Evolutionary conservation across 2,329 filamentous ascomycete species (phyloP).

Genomic region (Fusarium mexicanum): DNA sequence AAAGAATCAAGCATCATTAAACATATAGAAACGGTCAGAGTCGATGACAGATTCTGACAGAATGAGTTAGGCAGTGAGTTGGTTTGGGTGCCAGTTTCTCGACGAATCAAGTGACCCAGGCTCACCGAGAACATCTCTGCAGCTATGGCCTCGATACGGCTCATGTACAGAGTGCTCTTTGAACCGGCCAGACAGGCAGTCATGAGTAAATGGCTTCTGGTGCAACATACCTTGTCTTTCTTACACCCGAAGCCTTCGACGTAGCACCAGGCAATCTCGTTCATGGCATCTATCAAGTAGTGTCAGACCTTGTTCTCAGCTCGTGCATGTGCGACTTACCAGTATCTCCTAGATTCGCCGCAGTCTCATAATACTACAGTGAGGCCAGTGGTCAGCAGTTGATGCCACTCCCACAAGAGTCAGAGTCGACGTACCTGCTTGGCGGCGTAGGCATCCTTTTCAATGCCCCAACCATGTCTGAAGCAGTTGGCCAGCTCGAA

Average conservation of each 20-base stretch:
- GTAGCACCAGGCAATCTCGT: constrained; percentile 96
- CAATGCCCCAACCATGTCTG: constrained; percentile 92
- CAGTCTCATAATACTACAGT: constrained; percentile 91
- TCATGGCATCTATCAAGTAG: constrained; percentile 81
- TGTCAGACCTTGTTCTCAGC: constrained; percentile 12
- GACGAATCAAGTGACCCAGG: constrained; percentile 25
- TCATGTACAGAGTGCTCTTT: constrained; percentile 13
- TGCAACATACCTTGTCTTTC: constrained; percentile 90
- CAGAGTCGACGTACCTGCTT: constrained; percentile 62
- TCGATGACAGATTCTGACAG: not conserved
- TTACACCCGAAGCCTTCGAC: constrained; percentile 95
- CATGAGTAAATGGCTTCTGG: constrained; percentile 9
- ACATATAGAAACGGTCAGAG: constrained; percentile 1
- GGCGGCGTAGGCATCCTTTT: constrained; percentile 86
- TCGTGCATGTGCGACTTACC: constrained; percentile 54
- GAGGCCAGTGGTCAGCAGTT: constrained; percentile 9
- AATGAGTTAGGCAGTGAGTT: constrained; percentile 8
- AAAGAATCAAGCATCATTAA: constrained; percentile 35
- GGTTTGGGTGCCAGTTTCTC: constrained; percentile 26
- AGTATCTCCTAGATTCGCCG: constrained; percentile 93
- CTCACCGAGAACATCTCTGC: constrained; percentile 21
- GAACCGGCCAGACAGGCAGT: constrained; percentile 3
- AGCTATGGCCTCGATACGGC: not conserved
- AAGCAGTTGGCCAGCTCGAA: constrained; percentile 95
- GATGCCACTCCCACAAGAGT: not conserved